These are phyloP conservation scores for Prunus yedoensis DNA, from an alignment of 331 rosid genomes.

Conservation along the genomic window DNA sequence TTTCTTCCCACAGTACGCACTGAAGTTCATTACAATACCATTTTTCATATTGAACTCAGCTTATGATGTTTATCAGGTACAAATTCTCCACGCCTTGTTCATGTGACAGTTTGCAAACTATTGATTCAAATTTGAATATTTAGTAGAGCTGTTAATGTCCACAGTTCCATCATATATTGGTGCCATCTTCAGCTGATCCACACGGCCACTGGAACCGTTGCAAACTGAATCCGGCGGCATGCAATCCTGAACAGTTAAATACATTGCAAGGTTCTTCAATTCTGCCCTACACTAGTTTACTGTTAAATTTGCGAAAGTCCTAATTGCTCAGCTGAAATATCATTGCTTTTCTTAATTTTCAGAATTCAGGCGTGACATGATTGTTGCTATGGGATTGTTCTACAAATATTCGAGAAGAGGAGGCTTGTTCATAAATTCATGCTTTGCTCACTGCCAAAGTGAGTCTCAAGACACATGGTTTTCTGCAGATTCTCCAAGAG, in stretches of 20 bases:
- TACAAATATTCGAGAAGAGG: slow-evolving; percentile 51
- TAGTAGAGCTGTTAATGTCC: slow-evolving; percentile 21
- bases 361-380: slow-evolving; percentile 78
- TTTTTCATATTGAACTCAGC: slow-evolving; percentile 90
- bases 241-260: slow-evolving; percentile 50
- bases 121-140: background rate
- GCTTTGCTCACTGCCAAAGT: slow-evolving; percentile 98
- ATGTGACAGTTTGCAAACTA: background rate
- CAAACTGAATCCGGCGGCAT: slow-evolving; percentile 60
- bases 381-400: slow-evolving; percentile 50
- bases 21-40: slow-evolving; percentile 65
- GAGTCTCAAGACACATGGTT: slow-evolving; percentile 91
- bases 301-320: no score
- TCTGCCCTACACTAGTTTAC: no score
- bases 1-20: slow-evolving; percentile 75
- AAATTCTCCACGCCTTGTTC: background rate
- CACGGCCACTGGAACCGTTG: slow-evolving; percentile 78
- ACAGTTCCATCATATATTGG: slow-evolving; percentile 66
- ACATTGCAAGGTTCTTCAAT: slow-evolving; percentile 64
- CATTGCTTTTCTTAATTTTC: no score
- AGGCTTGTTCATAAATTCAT: slow-evolving; percentile 85
- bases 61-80: slow-evolving; percentile 88
- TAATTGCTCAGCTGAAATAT: no score
- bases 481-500: slow-evolving; percentile 64
- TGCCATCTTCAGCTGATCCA: slow-evolving; percentile 78